Base-by-base conservation (phyloP, 352 stramenopile genomes). In the Phytophthora chlamydospora region DNA sequence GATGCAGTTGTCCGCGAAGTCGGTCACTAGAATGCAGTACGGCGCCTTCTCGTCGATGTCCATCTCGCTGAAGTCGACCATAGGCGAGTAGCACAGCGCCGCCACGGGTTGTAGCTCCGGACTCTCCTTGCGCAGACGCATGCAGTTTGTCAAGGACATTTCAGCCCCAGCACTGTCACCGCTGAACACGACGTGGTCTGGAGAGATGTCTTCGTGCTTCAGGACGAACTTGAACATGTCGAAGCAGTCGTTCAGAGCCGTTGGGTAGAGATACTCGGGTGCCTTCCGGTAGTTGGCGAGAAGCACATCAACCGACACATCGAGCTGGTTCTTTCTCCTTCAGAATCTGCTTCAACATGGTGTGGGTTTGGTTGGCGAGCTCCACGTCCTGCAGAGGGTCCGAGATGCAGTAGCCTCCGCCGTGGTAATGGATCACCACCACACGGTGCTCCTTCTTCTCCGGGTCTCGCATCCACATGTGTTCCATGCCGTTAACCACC, bases 401-500 rank as follows among this genome's bases (percentile, higher is more conserved):
- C 29, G 58, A 73, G 31, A 66, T 53, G 31, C 43, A 55, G 44
- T 63, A 83, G 13, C 74, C 74, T 24, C 71, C 74, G 27, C 74
- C 74, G 42, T 80, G 74, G 52, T 68, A 76, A 27, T 76, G 71
- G 11, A 83, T 58, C 24, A 83, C 65, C 13, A 83, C 62, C 12
- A 76, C 52, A 6, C 52, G 61, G n/a, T 68, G 62, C 19, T 52
- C 33, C 14, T 34, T 43, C 32, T 39, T 55, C 4, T 47, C 16
- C 0, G 43, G 21, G 52, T 69, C 61, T 14, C 71, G 64, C n/a
- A 72, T 39, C 64, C 71, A 80, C 45, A 70, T 45, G 40, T 79
- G 71, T 36, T 79, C 71, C 32, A 76, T 54, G 3, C 56, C 64
- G 48, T 72, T 71, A 4, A 41, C 54, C 3, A 48, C 31, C 47